Evolutionary conservation across 2,329 filamentous ascomycete species (phyloP).

Genomic region (Xylariaceae sp.): DNA sequence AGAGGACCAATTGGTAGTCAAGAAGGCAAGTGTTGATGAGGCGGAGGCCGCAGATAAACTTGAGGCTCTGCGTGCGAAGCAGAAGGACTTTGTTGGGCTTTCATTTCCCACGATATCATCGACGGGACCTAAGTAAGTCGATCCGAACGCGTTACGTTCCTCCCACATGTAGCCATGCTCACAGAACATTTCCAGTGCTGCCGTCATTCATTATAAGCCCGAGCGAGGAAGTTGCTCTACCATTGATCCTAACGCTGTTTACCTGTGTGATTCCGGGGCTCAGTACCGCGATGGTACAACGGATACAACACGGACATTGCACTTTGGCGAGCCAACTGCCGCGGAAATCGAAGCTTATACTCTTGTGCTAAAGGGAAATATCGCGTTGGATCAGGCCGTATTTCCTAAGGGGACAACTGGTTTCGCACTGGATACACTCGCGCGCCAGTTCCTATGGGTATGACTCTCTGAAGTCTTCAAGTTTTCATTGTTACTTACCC

Average conservation of each 20-base stretch:
- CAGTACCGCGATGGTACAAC: slow-evolving; percentile 96
- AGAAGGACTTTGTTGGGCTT: slow-evolving; percentile 80
- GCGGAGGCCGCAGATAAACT: slow-evolving; percentile 91
- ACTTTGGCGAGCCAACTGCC: slow-evolving; percentile 83
- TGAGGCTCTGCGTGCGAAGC: slow-evolving; percentile 69
- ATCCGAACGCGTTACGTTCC: neutral
- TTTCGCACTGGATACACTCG: slow-evolving; percentile 85
- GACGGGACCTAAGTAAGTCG: slow-evolving; percentile 72
- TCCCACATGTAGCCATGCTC: slow-evolving; percentile 10
- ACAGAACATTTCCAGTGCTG: slow-evolving; percentile 63
- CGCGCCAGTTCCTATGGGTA: slow-evolving; percentile 91
- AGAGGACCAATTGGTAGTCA: slow-evolving; percentile 79
- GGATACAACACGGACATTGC: slow-evolving; percentile 89
- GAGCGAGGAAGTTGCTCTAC: slow-evolving; percentile 78
- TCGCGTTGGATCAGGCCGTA: slow-evolving; percentile 80
- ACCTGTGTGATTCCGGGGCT: slow-evolving; percentile 96
- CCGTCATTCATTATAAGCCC: slow-evolving; percentile 94
- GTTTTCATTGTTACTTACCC: slow-evolving; percentile 8
- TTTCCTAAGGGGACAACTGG: slow-evolving; percentile 96
- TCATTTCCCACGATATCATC: slow-evolving; percentile 97
- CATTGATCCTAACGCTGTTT: slow-evolving; percentile 84
- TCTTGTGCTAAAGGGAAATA: slow-evolving; percentile 90
- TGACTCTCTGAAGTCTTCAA: slow-evolving; percentile 27
- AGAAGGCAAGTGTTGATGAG: slow-evolving; percentile 78
- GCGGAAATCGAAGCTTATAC: slow-evolving; percentile 91